Base-by-base conservation (phyloP, 2,329 filamentous ascomycete genomes). In the Xylaria sp. region DNA sequence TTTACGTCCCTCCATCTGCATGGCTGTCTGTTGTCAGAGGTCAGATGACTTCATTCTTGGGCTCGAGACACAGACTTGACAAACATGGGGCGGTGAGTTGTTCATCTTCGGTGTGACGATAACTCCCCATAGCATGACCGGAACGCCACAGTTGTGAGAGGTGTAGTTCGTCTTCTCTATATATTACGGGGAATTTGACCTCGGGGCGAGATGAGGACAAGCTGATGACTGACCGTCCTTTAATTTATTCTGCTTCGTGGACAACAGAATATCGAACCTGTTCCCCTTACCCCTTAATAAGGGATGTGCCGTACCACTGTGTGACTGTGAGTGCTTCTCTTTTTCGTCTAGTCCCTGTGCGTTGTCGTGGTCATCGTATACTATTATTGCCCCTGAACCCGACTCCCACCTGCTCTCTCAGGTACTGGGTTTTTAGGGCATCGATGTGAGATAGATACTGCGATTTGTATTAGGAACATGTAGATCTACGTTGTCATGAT, bases 31-130 rank as follows among this genome's bases (percentile, higher is more conserved):
- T 31, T 40, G 59, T 28, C 46, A 61, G 33, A 33, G 20, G 48
- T 54, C 49, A 36, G 48, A 54, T 40, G 42, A 23, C 26, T 28
- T 60, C 38, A 33, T 15, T 26, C 17, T 17, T 36, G 17, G 40
- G 15, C 33, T 36, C 1, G n/a, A 31, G n/a, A 63, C 26, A 59
- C 15, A 46, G 31, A 51, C 36, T 67, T 26, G 59, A 54, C 59
- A 67, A 63, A 67, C 46, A 63, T 23, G 26, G 5, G 36, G 36
- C 11, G 6, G 38, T 20, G 26, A 40, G n/a, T 58, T 71, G 36
- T 70, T 69, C 46, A 36, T 17, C 17, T 49, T 17, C 3, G 15
- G 57, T 40, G 28, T 49, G 31, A 56, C 48, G 10, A 26, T 48
- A 20, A 10, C 20, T 23, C 49, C 7, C 26, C 44, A 42, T 23